Evolutionary conservation across 352 stramenopile species (phyloP).

Genomic region (Pythium graminicola): DNA sequence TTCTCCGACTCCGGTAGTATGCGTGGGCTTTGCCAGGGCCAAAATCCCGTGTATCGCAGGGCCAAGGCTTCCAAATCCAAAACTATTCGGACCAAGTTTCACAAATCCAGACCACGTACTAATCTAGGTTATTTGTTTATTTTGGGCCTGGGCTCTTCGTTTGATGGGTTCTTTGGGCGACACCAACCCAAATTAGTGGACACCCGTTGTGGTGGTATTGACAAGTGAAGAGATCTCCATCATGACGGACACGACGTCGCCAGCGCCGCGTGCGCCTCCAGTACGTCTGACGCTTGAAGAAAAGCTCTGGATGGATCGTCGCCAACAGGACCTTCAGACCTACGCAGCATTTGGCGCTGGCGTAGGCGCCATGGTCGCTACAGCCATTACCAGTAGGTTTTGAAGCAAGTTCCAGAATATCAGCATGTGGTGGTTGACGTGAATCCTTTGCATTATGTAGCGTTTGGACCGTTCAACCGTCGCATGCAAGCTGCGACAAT

Average conservation of each 20-base stretch:
- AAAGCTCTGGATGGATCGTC: slow-evolving; percentile 76
- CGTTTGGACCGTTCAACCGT: slow-evolving; percentile 57
- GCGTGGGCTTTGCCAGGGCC: too few relatives aligned
- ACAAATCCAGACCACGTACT: too few relatives aligned
- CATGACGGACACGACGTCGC: slow-evolving; percentile 19
- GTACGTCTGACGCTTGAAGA: slow-evolving; percentile 70
- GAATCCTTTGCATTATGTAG: slow-evolving; percentile 21
- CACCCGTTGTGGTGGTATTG: too few relatives aligned
- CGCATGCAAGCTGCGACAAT: slow-evolving; percentile 58
- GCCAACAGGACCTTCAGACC: slow-evolving; percentile 58
- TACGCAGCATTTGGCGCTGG: slow-evolving; percentile 52
- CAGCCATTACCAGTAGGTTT: slow-evolving; percentile 51
- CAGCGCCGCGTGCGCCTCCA: slow-evolving; percentile 13
- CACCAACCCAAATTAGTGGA: too few relatives aligned
- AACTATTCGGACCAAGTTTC: too few relatives aligned
- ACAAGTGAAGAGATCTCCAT: slow-evolving; percentile 1
- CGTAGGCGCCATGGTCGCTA: slow-evolving; percentile 41
- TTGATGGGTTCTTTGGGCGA: not conserved
- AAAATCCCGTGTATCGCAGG: too few relatives aligned
- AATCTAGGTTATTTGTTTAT: too few relatives aligned
- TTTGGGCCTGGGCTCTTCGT: too few relatives aligned
- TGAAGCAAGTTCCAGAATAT: too few relatives aligned
- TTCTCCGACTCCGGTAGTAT: too few relatives aligned
- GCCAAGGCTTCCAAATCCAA: too few relatives aligned
- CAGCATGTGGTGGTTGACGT: too few relatives aligned